Evolutionary conservation across 306 rosid species (phyloP), one percentile per base, ranked within the genome.

Genomic region (Styphnolobium japonicum): DNA sequence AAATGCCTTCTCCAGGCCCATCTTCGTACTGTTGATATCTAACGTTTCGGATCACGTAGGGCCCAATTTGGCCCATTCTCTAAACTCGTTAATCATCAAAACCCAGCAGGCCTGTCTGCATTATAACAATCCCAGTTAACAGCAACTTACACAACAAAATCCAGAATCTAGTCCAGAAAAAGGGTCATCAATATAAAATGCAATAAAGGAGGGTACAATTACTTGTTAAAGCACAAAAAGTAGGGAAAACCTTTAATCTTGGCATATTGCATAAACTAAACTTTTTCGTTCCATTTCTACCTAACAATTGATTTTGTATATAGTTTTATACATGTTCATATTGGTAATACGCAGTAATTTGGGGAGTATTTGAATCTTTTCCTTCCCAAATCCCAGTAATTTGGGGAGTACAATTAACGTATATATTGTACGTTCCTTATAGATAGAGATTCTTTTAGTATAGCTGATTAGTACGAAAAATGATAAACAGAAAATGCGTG

Each of bases 51-150:
- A 37, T 31, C 62, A 75, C 12, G 68, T 64, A 53, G 80, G 83
- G 73, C 67, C 81, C 75, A 55, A 4, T 18, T 56, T 68, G 62
- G 77, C 70, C 71, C 82, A 76, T 76, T 81, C 33, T 10, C 16
- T 9, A 22, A 25, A 48, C 27, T 25, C 42, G 0, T 2, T 52
- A 4, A 31, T 27, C 11, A 39, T 81, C 52, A 33, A 6, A 34
- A 49, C 22, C 71, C 48, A 62, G 4, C 46, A 33, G 11, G 6
- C 71, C 65, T 55, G 12, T 31, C 60, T 11, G 15, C 51, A 22
- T 46, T 67, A 49, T 74, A 31, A 45, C 31, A 5, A 9, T 57
- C 77, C 31, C 45, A 0, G 9, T 18, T 21, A 21, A 7, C 8
- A 4, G 11, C n/a, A n/a, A 57, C 15, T 31, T 11, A 3, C 15